A percentile compares a stretch with the other conserved stretches of the same genome.
phyloP scores from a whole-genome alignment of 1,139 yeast genomes.

The Kurtzmaniella quercitrusa region DNA sequence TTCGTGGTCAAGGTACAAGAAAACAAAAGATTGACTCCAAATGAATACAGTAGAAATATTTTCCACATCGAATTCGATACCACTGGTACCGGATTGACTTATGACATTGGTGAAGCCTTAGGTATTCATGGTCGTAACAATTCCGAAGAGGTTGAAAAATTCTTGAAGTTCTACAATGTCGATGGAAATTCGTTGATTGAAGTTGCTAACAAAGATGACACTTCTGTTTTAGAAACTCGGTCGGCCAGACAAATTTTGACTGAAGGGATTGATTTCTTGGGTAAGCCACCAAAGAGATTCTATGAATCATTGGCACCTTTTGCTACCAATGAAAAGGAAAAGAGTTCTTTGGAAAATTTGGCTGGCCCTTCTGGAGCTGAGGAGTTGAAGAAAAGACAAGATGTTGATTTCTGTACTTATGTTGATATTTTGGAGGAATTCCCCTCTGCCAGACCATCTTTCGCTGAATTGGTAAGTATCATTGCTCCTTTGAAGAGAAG shows the following conservation, averaged over 20 bases:
- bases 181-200: slow-evolving; percentile 65
- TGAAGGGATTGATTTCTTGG: slow-evolving; percentile 83
- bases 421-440: slow-evolving; percentile 80
- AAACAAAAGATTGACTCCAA: slow-evolving; percentile 90
- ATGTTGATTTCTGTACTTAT: slow-evolving; percentile 75
- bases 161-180: slow-evolving; percentile 68
- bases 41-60: slow-evolving; percentile 86
- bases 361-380: slow-evolving; percentile 81
- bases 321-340: slow-evolving; percentile 69
- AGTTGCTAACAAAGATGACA: slow-evolving; percentile 67
- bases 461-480: slow-evolving; percentile 64
- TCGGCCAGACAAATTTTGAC: slow-evolving; percentile 77
- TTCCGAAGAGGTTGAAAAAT: slow-evolving; percentile 57
- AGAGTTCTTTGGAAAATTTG: slow-evolving; percentile 54
- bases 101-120: slow-evolving; percentile 94
- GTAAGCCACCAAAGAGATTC: slow-evolving; percentile 94
- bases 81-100: slow-evolving; percentile 84
- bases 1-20: slow-evolving; percentile 87
- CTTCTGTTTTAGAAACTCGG: slow-evolving; percentile 58
- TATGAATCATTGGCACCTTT: slow-evolving; percentile 75
- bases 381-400: slow-evolving; percentile 81
- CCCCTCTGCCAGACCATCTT: slow-evolving; percentile 77
- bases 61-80: slow-evolving; percentile 95
- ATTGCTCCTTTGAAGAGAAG: slow-evolving; percentile 91
- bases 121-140: slow-evolving; percentile 93